Evolutionary conservation across 805 yeast genomes (phyloP), one percentile per base, ranked within the genome.

Genomic region (Priceomyces medius): DNA sequence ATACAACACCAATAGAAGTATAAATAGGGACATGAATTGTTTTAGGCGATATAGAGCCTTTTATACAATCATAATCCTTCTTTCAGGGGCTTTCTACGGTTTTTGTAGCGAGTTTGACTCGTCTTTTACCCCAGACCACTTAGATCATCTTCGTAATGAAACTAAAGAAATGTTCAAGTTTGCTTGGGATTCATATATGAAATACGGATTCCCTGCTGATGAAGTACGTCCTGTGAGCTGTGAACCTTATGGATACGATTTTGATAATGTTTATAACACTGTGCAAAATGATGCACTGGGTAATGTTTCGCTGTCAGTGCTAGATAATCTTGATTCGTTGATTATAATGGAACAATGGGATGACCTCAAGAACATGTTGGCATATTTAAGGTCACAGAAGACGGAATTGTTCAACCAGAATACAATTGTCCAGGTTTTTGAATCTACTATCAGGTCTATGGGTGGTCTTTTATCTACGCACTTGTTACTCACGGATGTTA

Each of bases 381-480:
- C 36, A 6, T 68, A 59, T 43, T 55, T 71, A 41, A 45, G 59
- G 35, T 13, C n/a, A 5, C 51, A 73, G 17, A 66, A 76, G 28
- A 68, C 78, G 5, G 55, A 60, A 0, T 53, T 74, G 17, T 88
- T 88, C 55, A 73, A 79, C 29, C 71, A 79, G 29, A 80, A 87
- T 45, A 74, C 88, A 7, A 79, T 82, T 1, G 83, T 90, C 0
- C 97, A 90, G 55, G 95, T 90, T 1, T 90, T 90, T 59, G 98
- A 90, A 59, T 76, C 86, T 3, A 79, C 88, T 4, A 90, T 91
- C 13, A 64, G 98, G 29, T 77, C 87, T 1, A 56, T 90, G 19
- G 98, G 98, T 0, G 88, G 96, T 0, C 66, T 90, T 21, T 55
- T 90, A 17, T 81, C 91, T 2, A 79, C 88, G 0, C 97, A 90